Evolutionary conservation across 352 stramenopile genomes (phyloP).

Genomic region (Globisporangium mamillatum): DNA sequence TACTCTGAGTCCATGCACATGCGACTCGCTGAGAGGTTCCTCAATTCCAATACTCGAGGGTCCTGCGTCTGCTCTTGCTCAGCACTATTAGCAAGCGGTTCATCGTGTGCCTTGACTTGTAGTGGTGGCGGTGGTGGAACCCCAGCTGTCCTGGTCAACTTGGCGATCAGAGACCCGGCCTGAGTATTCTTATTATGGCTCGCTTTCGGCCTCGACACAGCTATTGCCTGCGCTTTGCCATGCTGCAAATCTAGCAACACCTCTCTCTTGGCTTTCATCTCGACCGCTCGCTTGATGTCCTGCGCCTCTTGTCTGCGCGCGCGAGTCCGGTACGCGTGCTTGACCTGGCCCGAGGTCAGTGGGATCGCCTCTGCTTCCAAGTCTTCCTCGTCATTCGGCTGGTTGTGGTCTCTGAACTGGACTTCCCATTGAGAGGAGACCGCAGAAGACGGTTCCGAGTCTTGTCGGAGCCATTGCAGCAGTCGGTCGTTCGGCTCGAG

Average conservation of each 20-base stretch:
- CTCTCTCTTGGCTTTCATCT: slow-evolving; percentile 14
- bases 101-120: neutral
- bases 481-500: slow-evolving; percentile 16
- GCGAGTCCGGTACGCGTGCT: slow-evolving; percentile 36
- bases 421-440: slow-evolving; percentile 1
- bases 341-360: slow-evolving; percentile 43
- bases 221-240: neutral
- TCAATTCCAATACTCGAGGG: neutral
- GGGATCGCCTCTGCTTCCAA: slow-evolving; percentile 13
- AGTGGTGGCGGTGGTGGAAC: neutral
- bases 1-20: slow-evolving; percentile 20
- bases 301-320: slow-evolving; percentile 31
- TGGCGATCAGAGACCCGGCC: neutral
- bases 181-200: neutral
- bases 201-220: neutral
- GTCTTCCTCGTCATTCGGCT: slow-evolving; percentile 1
- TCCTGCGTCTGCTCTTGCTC: neutral
- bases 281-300: slow-evolving; percentile 17
- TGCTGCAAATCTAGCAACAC: neutral
- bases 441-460: neutral
- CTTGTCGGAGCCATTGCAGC: slow-evolving; percentile 14
- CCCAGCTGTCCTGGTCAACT: neutral
- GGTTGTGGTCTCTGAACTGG: neutral
- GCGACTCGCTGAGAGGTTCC: slow-evolving; percentile 16
- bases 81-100: neutral